Conservation (phyloP, 2,329 filamentous ascomycete species). For the Orbilia oligospora region DNA sequence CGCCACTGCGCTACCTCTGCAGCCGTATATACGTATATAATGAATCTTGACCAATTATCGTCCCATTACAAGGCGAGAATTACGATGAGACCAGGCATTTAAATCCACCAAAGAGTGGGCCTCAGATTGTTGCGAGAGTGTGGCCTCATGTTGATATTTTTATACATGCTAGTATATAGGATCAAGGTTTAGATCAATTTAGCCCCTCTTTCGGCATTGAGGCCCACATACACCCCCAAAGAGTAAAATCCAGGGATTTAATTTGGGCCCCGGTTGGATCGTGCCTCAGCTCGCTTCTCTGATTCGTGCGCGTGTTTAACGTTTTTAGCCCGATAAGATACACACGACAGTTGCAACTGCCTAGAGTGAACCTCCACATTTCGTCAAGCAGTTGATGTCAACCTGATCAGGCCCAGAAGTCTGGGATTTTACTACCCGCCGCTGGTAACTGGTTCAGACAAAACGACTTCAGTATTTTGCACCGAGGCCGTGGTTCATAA, state of each 20-base stretch:
- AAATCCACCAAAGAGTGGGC: not conserved
- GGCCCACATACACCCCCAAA: not conserved
- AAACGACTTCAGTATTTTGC: not conserved
- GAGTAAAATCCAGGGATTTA: not conserved
- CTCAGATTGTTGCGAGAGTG: too few relatives aligned
- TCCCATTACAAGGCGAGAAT: not conserved
- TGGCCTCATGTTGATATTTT: constrained; percentile 5
- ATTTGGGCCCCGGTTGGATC: constrained; percentile 4
- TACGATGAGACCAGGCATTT: not conserved
- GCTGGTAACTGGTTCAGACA: not conserved
- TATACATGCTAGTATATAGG: too few relatives aligned
- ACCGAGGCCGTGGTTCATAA: not conserved
- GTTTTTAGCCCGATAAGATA: constrained; percentile 9
- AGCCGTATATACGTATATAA: not conserved
- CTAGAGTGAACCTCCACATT: constrained; percentile 10
- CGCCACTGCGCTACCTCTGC: not conserved
- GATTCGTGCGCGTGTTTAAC: constrained; percentile 27
- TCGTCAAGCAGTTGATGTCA: not conserved
- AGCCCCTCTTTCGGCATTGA: not conserved
- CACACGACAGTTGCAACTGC: constrained; percentile 6
- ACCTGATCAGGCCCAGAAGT: constrained; percentile 14
- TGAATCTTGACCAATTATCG: not conserved
- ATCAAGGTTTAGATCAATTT: not conserved
- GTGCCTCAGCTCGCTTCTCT: constrained; percentile 23
- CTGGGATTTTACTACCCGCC: not conserved